Evolutionary conservation across 768 basidiomycete genomes (phyloP), one percentile per base, ranked within the genome.

Genomic region (Lactifluus subvellereus): DNA sequence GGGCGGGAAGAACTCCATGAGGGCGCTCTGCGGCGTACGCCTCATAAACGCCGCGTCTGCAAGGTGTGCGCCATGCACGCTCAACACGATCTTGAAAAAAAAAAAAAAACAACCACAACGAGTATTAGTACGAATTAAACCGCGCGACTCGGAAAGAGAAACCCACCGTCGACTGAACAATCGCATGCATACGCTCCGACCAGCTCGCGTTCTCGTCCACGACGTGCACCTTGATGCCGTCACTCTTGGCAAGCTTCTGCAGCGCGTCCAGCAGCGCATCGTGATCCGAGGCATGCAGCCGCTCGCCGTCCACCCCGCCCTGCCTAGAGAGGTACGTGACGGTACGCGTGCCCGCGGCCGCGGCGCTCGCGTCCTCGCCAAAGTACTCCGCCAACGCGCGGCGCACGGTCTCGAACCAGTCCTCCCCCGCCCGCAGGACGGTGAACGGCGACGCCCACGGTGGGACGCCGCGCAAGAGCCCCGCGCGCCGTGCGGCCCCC

Each of bases 321-420:
- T 89, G 88, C 45, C 82, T 77, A 62, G 86, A 77, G 22, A 91
- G 75, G 70, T 91, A 91, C 47, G 88, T 87, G 57, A 91, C 77
- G 13, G 82, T 78, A 30, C 78, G 80, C 69, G 77, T 79, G 2
- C 71, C 66, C 51, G 66, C 49, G 64, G 67, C 60, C 14, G 61
- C 37, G 66, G 61, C 30, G 8, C 32, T 13, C 48, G 30, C 62
- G 9, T 71, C 53, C 58, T 66, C 62, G 27, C 71, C 79, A 40
- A 87, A 74, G 66, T 77, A 84, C 20, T 71, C 62, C 5, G 76
- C 78, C 8, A 85, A 66, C 22, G 72, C 71, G 48, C 82, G 73
- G 16, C 60, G 67, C 45, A 84, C 72, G 4, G 84, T 83, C 66
- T 84, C 66, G 16, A 66, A 63, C 69, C 69, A 40, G 38, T 64